Conservation (phyloP, 1,284 basidiomycete genomes). For the Microbotryomycetes sp. region DNA sequence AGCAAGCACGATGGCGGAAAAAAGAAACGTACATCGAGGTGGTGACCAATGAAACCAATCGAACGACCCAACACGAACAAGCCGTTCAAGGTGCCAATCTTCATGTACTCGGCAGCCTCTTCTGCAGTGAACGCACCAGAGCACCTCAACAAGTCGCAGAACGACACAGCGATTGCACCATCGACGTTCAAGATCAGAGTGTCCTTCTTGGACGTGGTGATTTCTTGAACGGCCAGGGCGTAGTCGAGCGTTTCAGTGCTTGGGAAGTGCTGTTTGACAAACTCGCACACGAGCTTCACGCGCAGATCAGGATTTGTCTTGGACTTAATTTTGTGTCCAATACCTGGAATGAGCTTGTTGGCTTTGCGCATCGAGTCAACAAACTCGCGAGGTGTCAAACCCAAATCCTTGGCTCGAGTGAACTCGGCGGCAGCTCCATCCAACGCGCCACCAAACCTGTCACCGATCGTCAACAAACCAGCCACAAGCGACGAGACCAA, state of each 20-base stretch:
- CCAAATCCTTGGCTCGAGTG: conserved; percentile 80
- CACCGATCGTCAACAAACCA: conserved; percentile 94
- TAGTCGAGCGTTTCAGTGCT: conserved; percentile 72
- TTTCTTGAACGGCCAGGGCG: conserved; percentile 96
- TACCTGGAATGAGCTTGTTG: conserved; percentile 97
- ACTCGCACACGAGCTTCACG: conserved; percentile 97
- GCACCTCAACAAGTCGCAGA: conserved; percentile 90
- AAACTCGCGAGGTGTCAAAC: conserved; percentile 92
- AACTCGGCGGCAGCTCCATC: conserved; percentile 97
- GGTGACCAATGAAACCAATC: conserved; percentile 94
- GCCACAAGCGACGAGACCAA: conserved; percentile 93
- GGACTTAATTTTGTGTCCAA: conserved; percentile 92
- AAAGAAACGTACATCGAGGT: conserved; percentile 48
- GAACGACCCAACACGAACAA: conserved; percentile 94
- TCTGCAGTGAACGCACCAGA: conserved; percentile 91
- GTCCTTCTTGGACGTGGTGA: conserved; percentile 93
- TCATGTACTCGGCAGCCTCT: conserved; percentile 96
- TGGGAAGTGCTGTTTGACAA: conserved; percentile 92
- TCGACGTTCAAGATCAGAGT: conserved; percentile 88
- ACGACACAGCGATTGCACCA: conserved; percentile 82
- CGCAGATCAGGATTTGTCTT: conserved; percentile 80
- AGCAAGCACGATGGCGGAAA: conserved; percentile 10
- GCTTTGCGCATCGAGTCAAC: conserved; percentile 92
- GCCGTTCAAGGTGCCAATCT: conserved; percentile 89
- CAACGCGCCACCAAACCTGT: conserved; percentile 97